phyloP scores from a whole-genome alignment of 75 land plant species.

The Gnetum montanum region DNA sequence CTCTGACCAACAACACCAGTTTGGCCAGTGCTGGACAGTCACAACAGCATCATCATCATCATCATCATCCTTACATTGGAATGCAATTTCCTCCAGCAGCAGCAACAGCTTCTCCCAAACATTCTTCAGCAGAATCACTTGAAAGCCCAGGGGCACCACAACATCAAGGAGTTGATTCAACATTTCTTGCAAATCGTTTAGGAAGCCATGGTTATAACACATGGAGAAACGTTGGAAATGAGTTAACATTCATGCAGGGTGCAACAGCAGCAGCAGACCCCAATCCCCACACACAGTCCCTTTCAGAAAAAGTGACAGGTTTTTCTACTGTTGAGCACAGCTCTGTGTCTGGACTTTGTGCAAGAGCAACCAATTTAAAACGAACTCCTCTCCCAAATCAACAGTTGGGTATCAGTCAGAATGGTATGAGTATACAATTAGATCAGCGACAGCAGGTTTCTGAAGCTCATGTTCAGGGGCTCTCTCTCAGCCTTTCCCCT shows the following conservation, averaged over 20 bases:
- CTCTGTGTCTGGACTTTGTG: not conserved
- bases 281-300: not conserved
- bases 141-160: not conserved
- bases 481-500: constrained; percentile 60
- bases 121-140: not conserved
- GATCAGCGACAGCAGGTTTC: not conserved
- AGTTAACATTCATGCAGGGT: not conserved
- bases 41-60: not conserved
- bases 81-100: not conserved
- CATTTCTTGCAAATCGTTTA: not conserved
- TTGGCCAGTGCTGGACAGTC: not conserved
- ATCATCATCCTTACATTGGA: no score
- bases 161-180: not conserved
- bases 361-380: not conserved
- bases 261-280: not conserved
- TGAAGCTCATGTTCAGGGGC: constrained; percentile 19
- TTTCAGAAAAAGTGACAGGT: not conserved
- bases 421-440: not conserved
- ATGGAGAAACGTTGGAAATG: constrained; percentile 2
- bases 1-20: not conserved
- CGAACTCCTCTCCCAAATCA: not conserved
- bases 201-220: not conserved
- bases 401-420: not conserved
- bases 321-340: not conserved
- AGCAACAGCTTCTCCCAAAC: not conserved